phyloP scores from a whole-genome alignment of 148 eudicot species.

The Rheum nobile region DNA sequence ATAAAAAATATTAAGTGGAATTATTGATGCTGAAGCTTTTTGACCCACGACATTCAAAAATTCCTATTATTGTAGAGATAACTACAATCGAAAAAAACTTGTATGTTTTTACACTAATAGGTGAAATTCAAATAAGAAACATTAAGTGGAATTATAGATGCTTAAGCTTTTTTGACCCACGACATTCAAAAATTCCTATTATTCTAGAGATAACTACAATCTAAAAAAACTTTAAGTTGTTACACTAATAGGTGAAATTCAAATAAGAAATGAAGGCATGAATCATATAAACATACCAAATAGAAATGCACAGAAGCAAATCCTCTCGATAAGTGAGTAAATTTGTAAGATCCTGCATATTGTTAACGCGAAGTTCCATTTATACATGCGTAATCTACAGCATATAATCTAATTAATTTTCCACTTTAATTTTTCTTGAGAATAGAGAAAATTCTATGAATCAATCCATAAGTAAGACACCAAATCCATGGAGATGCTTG shows the following conservation, averaged over 20 bases:
- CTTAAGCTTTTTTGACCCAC: not conserved
- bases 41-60: not conserved
- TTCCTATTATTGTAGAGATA: not conserved
- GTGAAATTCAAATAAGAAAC: too few species aligned
- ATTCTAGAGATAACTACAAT: not conserved
- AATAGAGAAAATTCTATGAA: too few species aligned
- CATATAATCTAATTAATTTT: too few species aligned
- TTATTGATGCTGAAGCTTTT: not conserved
- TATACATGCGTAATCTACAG: not conserved
- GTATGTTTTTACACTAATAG: not conserved
- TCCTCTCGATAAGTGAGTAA: constrained; percentile 95
- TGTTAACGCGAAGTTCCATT: not conserved
- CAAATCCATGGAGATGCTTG: not conserved
- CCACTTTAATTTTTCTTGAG: too few species aligned
- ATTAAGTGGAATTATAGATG: not conserved
- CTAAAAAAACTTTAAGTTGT: not conserved
- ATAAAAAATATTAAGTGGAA: too few species aligned
- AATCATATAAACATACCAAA: constrained; percentile 33
- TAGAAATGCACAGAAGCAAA: constrained; percentile 88
- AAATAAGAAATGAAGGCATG: not conserved
- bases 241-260: not conserved
- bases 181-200: not conserved
- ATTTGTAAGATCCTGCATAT: constrained; percentile 88
- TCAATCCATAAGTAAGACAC: too few species aligned
- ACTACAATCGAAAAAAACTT: not conserved